phyloP scores from a whole-genome alignment of 768 basidiomycete species.

The Russula vinacea region DNA sequence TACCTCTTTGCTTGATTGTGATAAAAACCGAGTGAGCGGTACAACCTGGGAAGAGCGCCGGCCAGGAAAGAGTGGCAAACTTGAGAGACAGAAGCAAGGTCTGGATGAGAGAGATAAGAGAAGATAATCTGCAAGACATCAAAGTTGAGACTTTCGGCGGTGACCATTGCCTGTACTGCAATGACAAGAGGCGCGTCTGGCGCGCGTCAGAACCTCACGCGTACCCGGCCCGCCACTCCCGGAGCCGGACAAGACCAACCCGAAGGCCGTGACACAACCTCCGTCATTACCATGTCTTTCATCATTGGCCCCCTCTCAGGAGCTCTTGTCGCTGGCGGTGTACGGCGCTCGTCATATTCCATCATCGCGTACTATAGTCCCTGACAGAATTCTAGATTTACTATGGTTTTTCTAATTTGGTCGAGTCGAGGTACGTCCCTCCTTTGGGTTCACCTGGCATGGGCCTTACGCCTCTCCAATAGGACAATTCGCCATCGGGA shows the following conservation, averaged over 20 bases:
- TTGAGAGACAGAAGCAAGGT: constrained; percentile 58
- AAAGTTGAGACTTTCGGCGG: constrained; percentile 63
- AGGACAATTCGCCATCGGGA: constrained; percentile 54
- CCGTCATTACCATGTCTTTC: constrained; percentile 47
- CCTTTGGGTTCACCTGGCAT: constrained; percentile 3
- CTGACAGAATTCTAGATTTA: constrained; percentile 40
- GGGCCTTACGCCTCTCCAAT: constrained; percentile 10
- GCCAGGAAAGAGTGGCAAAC: constrained; percentile 65
- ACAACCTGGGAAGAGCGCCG: constrained; percentile 61
- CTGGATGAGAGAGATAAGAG: constrained; percentile 46
- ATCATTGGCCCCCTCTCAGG: constrained; percentile 67
- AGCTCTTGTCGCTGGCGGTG: constrained; percentile 64
- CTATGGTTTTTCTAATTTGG: constrained; percentile 67
- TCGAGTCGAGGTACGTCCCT: constrained; percentile 50
- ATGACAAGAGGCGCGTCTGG: no score
- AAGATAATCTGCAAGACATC: constrained; percentile 75
- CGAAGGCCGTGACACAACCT: background rate
- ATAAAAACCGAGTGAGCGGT: constrained; percentile 55
- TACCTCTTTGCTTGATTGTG: constrained; percentile 57
- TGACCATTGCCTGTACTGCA: constrained; percentile 51
- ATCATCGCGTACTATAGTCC: constrained; percentile 29
- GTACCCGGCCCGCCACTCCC: constrained; percentile 1
- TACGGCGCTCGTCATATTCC: constrained; percentile 36
- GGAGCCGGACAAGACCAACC: no score
- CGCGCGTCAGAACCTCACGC: no score